phyloP scores from a whole-genome alignment of 306 rosid species.

The Cucurbita pepo region DNA sequence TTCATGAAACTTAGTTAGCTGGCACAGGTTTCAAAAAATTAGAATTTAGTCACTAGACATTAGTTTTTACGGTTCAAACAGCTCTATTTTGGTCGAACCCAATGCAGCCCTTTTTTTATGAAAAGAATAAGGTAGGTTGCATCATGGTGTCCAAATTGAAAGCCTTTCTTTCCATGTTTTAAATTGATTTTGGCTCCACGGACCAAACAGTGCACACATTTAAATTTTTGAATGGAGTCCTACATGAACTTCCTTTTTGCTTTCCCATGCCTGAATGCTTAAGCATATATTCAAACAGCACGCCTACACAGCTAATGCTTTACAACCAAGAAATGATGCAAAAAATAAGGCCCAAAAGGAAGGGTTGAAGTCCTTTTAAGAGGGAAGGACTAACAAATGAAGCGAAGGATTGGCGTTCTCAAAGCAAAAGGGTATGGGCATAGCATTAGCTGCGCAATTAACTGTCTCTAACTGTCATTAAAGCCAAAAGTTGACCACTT shows the following conservation, averaged over 20 bases:
- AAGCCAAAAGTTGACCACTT: background rate
- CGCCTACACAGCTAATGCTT: background rate
- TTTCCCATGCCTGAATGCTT: constrained; percentile 1
- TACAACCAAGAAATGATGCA: background rate
- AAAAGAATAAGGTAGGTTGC: background rate
- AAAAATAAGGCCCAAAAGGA: background rate
- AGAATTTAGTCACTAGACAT: too few relatives aligned
- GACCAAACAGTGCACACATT: background rate
- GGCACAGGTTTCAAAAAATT: too few relatives aligned
- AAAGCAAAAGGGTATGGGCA: background rate
- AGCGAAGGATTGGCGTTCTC: background rate
- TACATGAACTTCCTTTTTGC: background rate
- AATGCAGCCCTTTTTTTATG: background rate
- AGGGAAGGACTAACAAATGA: background rate
- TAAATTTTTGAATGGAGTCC: background rate
- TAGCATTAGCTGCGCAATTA: background rate
- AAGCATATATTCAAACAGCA: background rate
- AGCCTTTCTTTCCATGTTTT: background rate
- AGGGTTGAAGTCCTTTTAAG: background rate
- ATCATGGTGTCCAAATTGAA: background rate
- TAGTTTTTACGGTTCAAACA: background rate
- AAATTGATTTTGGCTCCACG: constrained; percentile 3
- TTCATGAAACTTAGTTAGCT: too few relatives aligned
- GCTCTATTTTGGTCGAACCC: background rate
- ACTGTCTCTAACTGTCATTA: background rate